Evolutionary conservation across 2,329 filamentous ascomycete genomes (phyloP).

Genomic region (Botrytis cinerea): DNA sequence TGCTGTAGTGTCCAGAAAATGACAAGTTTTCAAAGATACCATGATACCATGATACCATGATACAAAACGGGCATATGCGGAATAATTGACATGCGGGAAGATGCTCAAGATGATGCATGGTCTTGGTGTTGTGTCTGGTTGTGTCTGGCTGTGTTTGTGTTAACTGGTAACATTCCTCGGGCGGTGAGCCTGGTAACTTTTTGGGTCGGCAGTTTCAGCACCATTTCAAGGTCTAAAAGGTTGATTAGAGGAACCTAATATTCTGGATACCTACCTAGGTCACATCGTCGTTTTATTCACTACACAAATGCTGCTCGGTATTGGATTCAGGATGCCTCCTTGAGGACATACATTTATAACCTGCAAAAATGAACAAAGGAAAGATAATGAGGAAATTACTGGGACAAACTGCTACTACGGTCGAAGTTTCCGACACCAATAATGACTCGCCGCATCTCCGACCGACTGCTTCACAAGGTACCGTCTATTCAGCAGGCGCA

Average conservation of each 20-base stretch:
- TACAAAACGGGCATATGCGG: constrained; percentile 1
- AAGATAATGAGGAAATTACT: constrained; percentile 42
- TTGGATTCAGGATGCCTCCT: constrained; percentile 33
- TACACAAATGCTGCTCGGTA: constrained; percentile 1
- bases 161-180: background rate
- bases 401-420: constrained; percentile 33
- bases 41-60: background rate
- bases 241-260: background rate
- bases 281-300: background rate
- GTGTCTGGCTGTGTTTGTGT: constrained; percentile 10
- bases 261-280: background rate
- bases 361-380: constrained; percentile 39
- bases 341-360: constrained; percentile 26
- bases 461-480: constrained; percentile 54
- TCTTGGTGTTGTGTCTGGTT: constrained; percentile 16
- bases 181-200: constrained; percentile 11
- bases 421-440: constrained; percentile 33
- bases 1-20: background rate
- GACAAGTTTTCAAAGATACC: background rate
- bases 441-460: constrained; percentile 36
- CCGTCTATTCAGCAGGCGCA: constrained; percentile 52
- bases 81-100: background rate
- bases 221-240: background rate
- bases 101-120: constrained; percentile 19
- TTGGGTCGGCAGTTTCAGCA: background rate